These are phyloP conservation scores for Butyriboletus loyo DNA, from an alignment of 768 basidiomycete species.

Conservation along the genomic window DNA sequence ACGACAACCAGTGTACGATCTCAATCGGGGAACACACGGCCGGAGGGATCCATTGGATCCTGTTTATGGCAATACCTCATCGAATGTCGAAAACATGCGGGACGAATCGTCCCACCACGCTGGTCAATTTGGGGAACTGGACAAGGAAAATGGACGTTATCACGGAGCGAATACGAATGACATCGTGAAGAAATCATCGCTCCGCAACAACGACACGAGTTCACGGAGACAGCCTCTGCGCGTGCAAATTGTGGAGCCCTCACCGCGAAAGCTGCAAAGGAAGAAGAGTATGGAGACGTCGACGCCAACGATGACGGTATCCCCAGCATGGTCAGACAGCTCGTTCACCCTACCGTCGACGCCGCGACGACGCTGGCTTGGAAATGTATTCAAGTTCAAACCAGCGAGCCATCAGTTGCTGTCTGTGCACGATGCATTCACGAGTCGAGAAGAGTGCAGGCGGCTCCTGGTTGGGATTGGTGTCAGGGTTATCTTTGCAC, in stretches of 20 bases:
- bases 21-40: not conserved
- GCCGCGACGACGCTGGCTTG: conserved; percentile 73
- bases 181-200: conserved; percentile 43
- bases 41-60: conserved; percentile 40
- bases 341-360: conserved; percentile 44
- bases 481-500: conserved; percentile 62
- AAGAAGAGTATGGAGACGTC: conserved; percentile 19
- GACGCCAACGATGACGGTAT: conserved; percentile 24
- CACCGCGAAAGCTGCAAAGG: conserved; percentile 36
- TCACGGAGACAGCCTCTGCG: conserved; percentile 23
- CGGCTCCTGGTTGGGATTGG: conserved; percentile 70
- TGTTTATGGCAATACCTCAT: conserved; percentile 5
- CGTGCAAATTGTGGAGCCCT: conserved; percentile 57
- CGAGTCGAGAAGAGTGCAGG: conserved; percentile 71
- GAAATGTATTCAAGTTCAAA: conserved; percentile 84
- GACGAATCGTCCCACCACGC: not conserved
- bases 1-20: conserved; percentile 7
- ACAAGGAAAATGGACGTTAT: conserved; percentile 57
- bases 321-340: conserved; percentile 46
- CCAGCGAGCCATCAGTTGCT: conserved; percentile 56
- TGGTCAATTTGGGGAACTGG: conserved; percentile 25
- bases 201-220: conserved; percentile 31
- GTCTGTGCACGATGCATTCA: conserved; percentile 56
- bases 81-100: conserved; percentile 2
- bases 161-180: conserved; percentile 3